Percentiles rank a stretch among this genome's conserved stretches.
Evolutionary conservation across 805 yeast species (phyloP).

Genomic region (Metschnikowia continentalis): DNA sequence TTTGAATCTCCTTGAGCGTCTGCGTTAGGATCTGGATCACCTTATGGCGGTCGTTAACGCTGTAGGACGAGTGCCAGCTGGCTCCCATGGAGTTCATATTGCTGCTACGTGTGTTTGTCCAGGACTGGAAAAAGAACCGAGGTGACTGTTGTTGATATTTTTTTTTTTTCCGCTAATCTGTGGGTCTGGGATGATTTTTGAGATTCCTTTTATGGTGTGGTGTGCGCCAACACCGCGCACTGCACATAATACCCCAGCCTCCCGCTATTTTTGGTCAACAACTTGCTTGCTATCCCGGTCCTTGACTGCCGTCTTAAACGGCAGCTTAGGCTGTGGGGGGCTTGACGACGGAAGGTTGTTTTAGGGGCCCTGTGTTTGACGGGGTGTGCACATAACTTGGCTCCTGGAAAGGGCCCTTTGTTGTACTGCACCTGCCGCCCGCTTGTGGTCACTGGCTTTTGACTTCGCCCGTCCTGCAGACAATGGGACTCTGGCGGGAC

Average conservation of each 20-base stretch:
- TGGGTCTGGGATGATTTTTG: background rate
- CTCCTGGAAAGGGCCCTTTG: too few relatives aligned
- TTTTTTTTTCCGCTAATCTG: background rate
- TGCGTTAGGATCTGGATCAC: slow-evolving; percentile 36
- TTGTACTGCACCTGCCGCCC: too few relatives aligned
- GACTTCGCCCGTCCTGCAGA: too few relatives aligned
- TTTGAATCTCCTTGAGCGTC: slow-evolving; percentile 36
- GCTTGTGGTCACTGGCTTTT: too few relatives aligned
- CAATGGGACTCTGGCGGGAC: too few relatives aligned
- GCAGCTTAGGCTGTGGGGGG: too few relatives aligned
- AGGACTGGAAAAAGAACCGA: background rate
- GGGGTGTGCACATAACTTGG: too few relatives aligned
- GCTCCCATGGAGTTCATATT: slow-evolving; percentile 20
- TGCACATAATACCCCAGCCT: background rate
- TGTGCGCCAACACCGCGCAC: slow-evolving; percentile 3
- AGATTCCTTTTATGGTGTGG: background rate
- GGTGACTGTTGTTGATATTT: too few relatives aligned
- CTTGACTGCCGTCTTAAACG: too few relatives aligned
- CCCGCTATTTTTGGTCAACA: background rate
- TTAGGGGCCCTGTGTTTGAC: too few relatives aligned
- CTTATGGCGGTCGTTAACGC: slow-evolving; percentile 34
- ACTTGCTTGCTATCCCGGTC: too few relatives aligned
- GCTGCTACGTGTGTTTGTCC: slow-evolving; percentile 7
- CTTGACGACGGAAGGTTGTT: too few relatives aligned
- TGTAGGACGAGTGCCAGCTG: slow-evolving; percentile 25